Evolutionary conservation across 495 filamentous ascomycete genomes (phyloP), one percentile per base, ranked within the genome.

Genomic region (Xylaria sp.): DNA sequence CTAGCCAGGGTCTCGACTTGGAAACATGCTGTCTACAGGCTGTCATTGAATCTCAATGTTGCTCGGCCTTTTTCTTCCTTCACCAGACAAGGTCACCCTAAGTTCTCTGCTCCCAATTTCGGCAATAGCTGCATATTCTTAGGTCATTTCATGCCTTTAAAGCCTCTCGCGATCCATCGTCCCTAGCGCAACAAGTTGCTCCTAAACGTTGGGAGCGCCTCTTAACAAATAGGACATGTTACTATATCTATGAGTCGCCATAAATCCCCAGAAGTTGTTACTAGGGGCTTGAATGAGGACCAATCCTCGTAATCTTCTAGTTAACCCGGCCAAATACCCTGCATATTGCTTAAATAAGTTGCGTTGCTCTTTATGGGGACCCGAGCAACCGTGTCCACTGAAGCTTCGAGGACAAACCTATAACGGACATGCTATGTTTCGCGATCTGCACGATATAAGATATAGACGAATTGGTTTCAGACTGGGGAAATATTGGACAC

Each of bases 21-120:
- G 73, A 73, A 68, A 75, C 48, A 76, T 71, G 77, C 75, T 69
- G 64, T 79, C 71, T 71, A 79, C 75, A 76, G 77, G 77, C 69
- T 79, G 72, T 74, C 74, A 58, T 77, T 79, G 43, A 73, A 72
- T 72, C 67, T 70, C 72, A 44, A 71, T 63, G 46, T 76, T 68
- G 53, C 41, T 73, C 67, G 73, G 69, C 14, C 61, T 33, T 44
- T 37, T 46, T 70, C 17, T 64, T 43, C 68, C 76, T 74, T 66
- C 33, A 61, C 74, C 71, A 70, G 65, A 71, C 53, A 69, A 74
- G 70, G 64, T 71, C 67, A 65, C 62, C 73, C 33, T 70, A 40
- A 26, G 71, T 62, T 46, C 67, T 41, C 15, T 75, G 71, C 72
- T 73, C 68, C 67, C 63, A 29, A 37, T 62, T 59, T 69, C 70